phyloP scores from a whole-genome alignment of 768 basidiomycete genomes.

The Russula dissimulans region DNA sequence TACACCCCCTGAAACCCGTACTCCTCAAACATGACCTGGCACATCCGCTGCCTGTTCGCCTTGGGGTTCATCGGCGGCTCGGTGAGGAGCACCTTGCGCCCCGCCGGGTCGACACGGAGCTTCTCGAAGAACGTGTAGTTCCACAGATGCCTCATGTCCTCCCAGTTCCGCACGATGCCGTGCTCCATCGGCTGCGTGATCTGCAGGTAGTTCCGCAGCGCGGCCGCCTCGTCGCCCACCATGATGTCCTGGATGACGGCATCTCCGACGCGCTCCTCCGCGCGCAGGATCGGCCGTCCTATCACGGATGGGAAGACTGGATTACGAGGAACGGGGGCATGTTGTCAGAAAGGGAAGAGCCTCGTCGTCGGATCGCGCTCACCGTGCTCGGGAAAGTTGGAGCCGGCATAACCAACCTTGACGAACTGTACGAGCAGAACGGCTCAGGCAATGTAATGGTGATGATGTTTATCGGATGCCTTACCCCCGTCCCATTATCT shows the following conservation, averaged over 20 bases:
- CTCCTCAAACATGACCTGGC: conserved; percentile 98
- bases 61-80: conserved; percentile 99
- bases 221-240: conserved; percentile 94
- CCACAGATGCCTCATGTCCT: conserved; percentile 98
- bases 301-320: conserved; percentile 94
- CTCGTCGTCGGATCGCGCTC: background rate
- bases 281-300: conserved; percentile 93
- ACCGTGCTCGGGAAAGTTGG: conserved; percentile 59
- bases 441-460: background rate
- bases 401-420: conserved; percentile 55
- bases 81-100: conserved; percentile 85
- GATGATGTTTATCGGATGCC: conserved; percentile 14
- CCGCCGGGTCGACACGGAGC: conserved; percentile 77
- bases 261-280: conserved; percentile 87
- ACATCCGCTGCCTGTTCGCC: conserved; percentile 86
- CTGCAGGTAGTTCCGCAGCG: conserved; percentile 91
- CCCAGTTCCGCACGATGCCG: conserved; percentile 98
- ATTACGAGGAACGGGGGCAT: no score
- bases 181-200: conserved; percentile 99
- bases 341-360: no score
- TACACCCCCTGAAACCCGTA: conserved; percentile 95
- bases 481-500: conserved; percentile 58
- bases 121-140: conserved; percentile 98
- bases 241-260: conserved; percentile 93
- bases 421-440: conserved; percentile 37